These are phyloP conservation scores for Pyrrhoderma noxium DNA, from an alignment of 1,284 basidiomycete genomes.

Conservation along the genomic window DNA sequence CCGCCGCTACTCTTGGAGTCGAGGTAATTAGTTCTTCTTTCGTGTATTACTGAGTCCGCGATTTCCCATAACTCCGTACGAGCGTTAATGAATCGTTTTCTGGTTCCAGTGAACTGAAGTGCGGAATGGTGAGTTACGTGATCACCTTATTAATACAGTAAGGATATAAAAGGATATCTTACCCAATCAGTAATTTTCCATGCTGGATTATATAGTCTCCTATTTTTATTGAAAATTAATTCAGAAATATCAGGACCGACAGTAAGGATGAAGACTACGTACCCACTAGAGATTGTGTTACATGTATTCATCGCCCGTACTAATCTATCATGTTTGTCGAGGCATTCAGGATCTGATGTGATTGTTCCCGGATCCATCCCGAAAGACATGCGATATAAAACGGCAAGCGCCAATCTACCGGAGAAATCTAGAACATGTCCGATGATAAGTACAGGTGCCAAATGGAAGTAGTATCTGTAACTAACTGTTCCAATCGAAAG, in stretches of 20 bases:
- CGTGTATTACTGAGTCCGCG: too few relatives aligned
- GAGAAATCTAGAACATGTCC: constrained; percentile 17
- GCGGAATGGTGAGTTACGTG: too few relatives aligned
- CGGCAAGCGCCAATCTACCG: constrained; percentile 18
- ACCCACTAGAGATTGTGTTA: background rate
- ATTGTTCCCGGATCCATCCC: constrained; percentile 10
- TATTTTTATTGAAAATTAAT: background rate
- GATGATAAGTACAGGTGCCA: background rate
- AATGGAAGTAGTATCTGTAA: background rate
- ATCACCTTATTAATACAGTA: too few relatives aligned
- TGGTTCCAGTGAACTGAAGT: too few relatives aligned
- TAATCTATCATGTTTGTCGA: background rate
- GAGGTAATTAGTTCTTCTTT: too few relatives aligned
- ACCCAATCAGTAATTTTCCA: constrained; percentile 21
- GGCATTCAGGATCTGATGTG: background rate
- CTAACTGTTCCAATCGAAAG: constrained; percentile 22
- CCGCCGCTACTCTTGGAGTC: too few relatives aligned
- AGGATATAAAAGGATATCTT: background rate
- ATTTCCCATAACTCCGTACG: too few relatives aligned
- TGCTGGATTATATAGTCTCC: constrained; percentile 21
- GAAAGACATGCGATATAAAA: constrained; percentile 21
- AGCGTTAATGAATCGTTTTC: too few relatives aligned
- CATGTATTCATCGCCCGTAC: background rate
- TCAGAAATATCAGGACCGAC: background rate
- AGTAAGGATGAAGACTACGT: background rate